A percentile compares a stretch with the other conserved stretches of the same genome.
Evolutionary conservation across 495 filamentous ascomycete species (phyloP).

Genomic region (Hyphodiscus hymeniophilus): DNA sequence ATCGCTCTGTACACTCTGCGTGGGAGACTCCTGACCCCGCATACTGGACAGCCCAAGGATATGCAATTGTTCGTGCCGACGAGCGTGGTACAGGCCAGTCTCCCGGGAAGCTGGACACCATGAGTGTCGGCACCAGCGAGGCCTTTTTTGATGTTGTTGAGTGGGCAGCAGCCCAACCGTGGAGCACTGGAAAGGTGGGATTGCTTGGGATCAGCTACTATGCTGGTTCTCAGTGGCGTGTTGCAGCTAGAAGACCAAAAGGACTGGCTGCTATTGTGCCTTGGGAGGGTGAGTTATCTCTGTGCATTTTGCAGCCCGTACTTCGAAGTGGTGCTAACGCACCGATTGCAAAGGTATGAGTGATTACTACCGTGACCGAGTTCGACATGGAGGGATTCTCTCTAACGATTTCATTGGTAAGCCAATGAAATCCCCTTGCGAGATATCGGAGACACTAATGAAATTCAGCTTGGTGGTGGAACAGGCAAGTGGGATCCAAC

Average conservation of each 20-base stretch:
- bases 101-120: slow-evolving; percentile 31
- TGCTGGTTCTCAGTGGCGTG: slow-evolving; percentile 28
- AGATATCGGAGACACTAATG: too few relatives aligned
- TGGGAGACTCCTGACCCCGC: slow-evolving; percentile 41
- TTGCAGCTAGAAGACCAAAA: slow-evolving; percentile 30
- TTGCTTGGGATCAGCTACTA: slow-evolving; percentile 36
- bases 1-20: slow-evolving; percentile 21
- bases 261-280: slow-evolving; percentile 34
- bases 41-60: slow-evolving; percentile 32
- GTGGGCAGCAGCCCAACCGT: slow-evolving; percentile 29
- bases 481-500: slow-evolving; percentile 50
- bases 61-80: slow-evolving; percentile 37
- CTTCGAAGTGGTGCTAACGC: too few relatives aligned
- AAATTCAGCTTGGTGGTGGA: slow-evolving; percentile 44
- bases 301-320: too few relatives aligned
- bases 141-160: slow-evolving; percentile 39
- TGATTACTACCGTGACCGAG: slow-evolving; percentile 33
- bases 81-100: slow-evolving; percentile 31
- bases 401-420: slow-evolving; percentile 48
- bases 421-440: slow-evolving; percentile 27
- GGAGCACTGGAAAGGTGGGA: slow-evolving; percentile 38
- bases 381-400: slow-evolving; percentile 51
- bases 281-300: too few relatives aligned
- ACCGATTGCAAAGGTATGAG: too few relatives aligned
- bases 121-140: slow-evolving; percentile 33